A percentile compares a stretch with the other conserved stretches of the same genome.
phyloP scores from a whole-genome alignment of 768 basidiomycete species.

The Tylopilus sp. region DNA sequence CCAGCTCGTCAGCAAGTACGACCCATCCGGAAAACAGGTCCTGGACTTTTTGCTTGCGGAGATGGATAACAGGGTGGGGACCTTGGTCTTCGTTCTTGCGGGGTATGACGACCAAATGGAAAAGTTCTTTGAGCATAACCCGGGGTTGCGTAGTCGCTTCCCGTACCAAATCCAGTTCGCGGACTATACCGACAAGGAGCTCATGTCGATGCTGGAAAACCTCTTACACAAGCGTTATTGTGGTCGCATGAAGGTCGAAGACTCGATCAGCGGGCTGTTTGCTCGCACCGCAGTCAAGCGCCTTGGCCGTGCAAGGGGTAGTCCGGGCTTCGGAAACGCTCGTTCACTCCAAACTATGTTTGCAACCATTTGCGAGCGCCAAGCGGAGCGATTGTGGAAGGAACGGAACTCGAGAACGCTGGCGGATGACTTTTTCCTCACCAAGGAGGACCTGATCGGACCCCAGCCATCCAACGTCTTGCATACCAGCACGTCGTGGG shows the following conservation, averaged over 20 bases:
- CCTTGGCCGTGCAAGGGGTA: conserved; percentile 55
- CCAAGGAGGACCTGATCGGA: conserved; percentile 59
- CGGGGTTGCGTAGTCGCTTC: conserved; percentile 64
- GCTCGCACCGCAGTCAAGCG: conserved; percentile 56
- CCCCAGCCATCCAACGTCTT: conserved; percentile 56
- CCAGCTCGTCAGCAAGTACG: conserved; percentile 53
- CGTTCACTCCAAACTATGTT: conserved; percentile 57
- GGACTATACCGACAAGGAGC: conserved; percentile 59
- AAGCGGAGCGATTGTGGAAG: conserved; percentile 46
- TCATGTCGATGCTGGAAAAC: conserved; percentile 51
- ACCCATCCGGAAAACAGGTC: conserved; percentile 51
- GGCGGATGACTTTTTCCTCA: conserved; percentile 52
- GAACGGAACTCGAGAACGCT: conserved; percentile 38
- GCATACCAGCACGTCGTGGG: conserved; percentile 47
- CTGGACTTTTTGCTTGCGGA: conserved; percentile 71
- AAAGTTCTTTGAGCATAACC: conserved; percentile 74
- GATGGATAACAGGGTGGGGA: conserved; percentile 70
- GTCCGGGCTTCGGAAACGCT: conserved; percentile 66
- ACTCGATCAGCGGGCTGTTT: conserved; percentile 53
- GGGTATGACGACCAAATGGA: conserved; percentile 76
- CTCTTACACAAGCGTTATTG: conserved; percentile 43
- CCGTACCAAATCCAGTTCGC: conserved; percentile 56
- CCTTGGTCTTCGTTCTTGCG: conserved; percentile 66
- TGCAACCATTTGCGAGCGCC: conserved; percentile 45
- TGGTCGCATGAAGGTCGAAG: conserved; percentile 55